These are phyloP conservation scores for Fusarium kyushuense DNA, from an alignment of 2,329 filamentous ascomycete species.

Conservation along the genomic window DNA sequence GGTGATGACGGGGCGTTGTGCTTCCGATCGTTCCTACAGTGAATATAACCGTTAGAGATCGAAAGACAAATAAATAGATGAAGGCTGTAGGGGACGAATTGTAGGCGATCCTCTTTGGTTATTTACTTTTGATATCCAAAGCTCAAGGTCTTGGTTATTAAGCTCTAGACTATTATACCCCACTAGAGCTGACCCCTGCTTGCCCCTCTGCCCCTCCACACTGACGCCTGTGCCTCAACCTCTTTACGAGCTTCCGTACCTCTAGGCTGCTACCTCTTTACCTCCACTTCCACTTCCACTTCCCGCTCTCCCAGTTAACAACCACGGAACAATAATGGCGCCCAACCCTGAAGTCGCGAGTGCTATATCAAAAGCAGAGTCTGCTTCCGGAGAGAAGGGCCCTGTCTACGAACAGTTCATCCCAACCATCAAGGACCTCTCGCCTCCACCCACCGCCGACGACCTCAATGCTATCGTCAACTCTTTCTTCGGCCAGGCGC, in stretches of 20 bases:
- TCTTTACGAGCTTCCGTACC: constrained; percentile 13
- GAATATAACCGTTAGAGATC: not conserved
- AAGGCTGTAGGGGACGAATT: not conserved
- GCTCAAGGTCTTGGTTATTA: constrained; percentile 12
- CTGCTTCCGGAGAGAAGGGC: constrained; percentile 56
- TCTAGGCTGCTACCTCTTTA: constrained; percentile 29
- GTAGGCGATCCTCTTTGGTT: not conserved
- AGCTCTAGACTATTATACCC: constrained; percentile 36
- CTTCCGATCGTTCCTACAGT: too few species aligned
- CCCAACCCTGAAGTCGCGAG: constrained; percentile 57
- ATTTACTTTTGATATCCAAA: not conserved
- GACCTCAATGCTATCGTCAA: constrained; percentile 77
- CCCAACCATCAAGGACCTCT: constrained; percentile 56
- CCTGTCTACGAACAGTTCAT: constrained; percentile 62
- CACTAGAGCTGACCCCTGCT: constrained; percentile 43
- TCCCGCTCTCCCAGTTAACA: constrained; percentile 7
- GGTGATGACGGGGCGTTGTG: too few species aligned
- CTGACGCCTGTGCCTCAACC: constrained; percentile 33
- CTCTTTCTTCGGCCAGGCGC: constrained; percentile 73
- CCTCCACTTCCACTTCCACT: constrained; percentile 30
- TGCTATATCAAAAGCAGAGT: constrained; percentile 58
- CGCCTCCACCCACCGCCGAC: constrained; percentile 56
- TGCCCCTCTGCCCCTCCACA: constrained; percentile 45
- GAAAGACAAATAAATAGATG: not conserved
- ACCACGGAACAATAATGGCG: constrained; percentile 50